Percentiles rank a stretch among this genome's conserved stretches.
phyloP scores from a whole-genome alignment of 805 yeast genomes.

The Isabelozyma pseudorhagii region DNA sequence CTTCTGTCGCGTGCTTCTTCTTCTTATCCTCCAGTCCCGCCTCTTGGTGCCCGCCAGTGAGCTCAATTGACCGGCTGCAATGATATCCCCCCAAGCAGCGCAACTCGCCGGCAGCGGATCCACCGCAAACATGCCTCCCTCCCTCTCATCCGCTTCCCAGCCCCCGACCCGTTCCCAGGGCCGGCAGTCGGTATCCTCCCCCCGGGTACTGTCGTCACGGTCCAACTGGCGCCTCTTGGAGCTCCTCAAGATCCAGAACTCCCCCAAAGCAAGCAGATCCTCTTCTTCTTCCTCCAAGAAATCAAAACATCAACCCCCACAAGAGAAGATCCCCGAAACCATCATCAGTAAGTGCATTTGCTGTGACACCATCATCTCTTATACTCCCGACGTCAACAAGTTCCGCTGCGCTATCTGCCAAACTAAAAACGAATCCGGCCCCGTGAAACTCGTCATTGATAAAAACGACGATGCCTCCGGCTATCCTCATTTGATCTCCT shows the following conservation, averaged over 20 bases:
- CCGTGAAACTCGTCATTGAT: neutral
- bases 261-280: neutral
- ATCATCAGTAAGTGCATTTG: constrained; percentile 31
- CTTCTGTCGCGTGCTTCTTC: too few relatives aligned
- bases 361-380: constrained; percentile 34
- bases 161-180: neutral
- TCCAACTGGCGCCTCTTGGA: constrained; percentile 8
- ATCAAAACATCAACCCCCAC: neutral
- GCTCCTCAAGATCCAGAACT: constrained; percentile 11
- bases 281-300: neutral
- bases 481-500: constrained; percentile 23
- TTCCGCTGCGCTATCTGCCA: constrained; percentile 64
- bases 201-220: neutral
- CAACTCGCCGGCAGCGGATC: too few relatives aligned
- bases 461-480: neutral
- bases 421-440: constrained; percentile 34
- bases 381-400: constrained; percentile 24
- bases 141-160: too few relatives aligned
- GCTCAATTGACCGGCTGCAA: too few relatives aligned
- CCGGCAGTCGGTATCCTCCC: neutral
- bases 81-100: too few relatives aligned
- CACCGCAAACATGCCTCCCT: too few relatives aligned
- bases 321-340: constrained; percentile 9
- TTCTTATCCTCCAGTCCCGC: too few relatives aligned
- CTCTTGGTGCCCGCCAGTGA: too few relatives aligned